Base-by-base conservation (phyloP, 495 filamentous ascomycete species). In the Hypomontagnella submonticulosa region DNA sequence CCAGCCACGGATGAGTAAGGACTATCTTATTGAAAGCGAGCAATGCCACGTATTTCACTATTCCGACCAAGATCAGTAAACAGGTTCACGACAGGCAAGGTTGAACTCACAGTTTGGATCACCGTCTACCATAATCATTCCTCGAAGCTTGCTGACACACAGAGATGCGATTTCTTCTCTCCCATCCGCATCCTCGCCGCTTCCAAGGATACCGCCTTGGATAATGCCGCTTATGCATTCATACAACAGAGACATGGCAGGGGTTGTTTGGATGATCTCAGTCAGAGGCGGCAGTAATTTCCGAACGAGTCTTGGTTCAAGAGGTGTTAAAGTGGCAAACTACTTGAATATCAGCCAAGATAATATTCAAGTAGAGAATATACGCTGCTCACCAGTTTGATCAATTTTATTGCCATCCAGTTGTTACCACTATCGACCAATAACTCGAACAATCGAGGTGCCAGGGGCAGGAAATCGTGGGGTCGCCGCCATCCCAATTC, bases 351-450 rank as follows among this genome's bases (percentile, higher is more conserved):
- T 77, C 40, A 78, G 73, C 18, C 16, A 48, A 32, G 32, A 49
- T 13, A 12, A 11, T 4, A 52, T 8, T 12, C n/a, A 37, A 15
- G 19, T 2, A 19, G 23, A 12, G 23, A 6, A 32, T 5, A 4
- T 36, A 59, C 6, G 11, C 43, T 13, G 77, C 88, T 60, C 71
- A 95, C 93, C 49, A 99, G 84, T 75, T 99, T 99, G 72, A 99
- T 99, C 54, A 98, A 86, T 70, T 99, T 99, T 72, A 99, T 98
- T 32, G 92, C 93, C 94, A 99, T 98, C 95, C 95, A 99, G 77
- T 99, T 99, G 73, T 99, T 98, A 4, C 89, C 90, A 30, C 92
- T 86, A 50, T 94, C 90, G n/a, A 97, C 93, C 8, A 99, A 80
- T 9, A 99, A 80, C 52, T 96, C 92, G 64, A 98, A 99, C 32